Percentiles rank a stretch among this genome's conserved stretches.
Evolutionary conservation across 2,329 filamentous ascomycete species (phyloP).

Genomic region (Helotiales sp.): DNA sequence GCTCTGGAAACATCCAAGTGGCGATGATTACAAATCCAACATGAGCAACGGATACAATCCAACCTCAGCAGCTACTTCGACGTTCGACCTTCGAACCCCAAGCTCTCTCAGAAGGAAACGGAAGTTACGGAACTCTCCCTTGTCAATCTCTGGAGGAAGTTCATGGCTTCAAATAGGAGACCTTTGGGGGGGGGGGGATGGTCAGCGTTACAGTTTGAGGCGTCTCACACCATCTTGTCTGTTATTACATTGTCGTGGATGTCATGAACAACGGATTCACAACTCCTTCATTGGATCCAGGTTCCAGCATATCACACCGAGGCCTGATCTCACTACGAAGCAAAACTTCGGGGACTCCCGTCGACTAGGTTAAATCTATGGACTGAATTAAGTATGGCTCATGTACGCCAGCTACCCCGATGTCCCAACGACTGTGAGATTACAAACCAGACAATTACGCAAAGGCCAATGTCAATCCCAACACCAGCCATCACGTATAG

Average conservation of each 20-base stretch:
- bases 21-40: too few species aligned
- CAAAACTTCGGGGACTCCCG: constrained; percentile 70
- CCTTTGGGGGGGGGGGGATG: constrained; percentile 91
- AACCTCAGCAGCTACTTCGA: constrained; percentile 21
- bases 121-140: constrained; percentile 49
- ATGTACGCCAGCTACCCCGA: constrained; percentile 36
- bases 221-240: constrained; percentile 83
- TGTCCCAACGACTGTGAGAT: constrained; percentile 38
- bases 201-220: constrained; percentile 79
- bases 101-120: constrained; percentile 39
- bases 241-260: constrained; percentile 85
- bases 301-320: constrained; percentile 57
- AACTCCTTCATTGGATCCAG: constrained; percentile 60
- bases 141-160: constrained; percentile 85
- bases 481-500: constrained; percentile 37
- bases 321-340: constrained; percentile 61
- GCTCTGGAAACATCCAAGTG: too few species aligned
- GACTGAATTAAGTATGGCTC: constrained; percentile 39
- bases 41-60: constrained; percentile 26
- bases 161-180: constrained; percentile 82
- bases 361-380: constrained; percentile 62
- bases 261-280: constrained; percentile 62
- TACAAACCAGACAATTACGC: constrained; percentile 40
- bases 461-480: constrained; percentile 39
- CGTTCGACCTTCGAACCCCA: constrained; percentile 28